Evolutionary conservation across 768 basidiomycete species (phyloP).

Genomic region (Boletus vermiculosoides): DNA sequence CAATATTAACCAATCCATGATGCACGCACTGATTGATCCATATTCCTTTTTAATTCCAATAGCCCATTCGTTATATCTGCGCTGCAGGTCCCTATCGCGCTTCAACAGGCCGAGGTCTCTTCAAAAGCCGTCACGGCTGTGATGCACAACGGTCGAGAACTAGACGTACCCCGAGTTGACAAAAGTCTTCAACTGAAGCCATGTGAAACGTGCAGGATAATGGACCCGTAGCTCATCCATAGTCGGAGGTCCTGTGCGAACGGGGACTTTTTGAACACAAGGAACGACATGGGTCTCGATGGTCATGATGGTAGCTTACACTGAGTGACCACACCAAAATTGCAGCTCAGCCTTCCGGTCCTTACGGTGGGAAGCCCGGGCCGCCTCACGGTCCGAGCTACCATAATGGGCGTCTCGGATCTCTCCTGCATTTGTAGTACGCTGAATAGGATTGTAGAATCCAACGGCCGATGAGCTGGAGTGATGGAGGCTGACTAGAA

Average conservation of each 20-base stretch:
- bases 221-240: slow-evolving; percentile 60
- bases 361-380: not conserved
- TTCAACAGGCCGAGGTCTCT: slow-evolving; percentile 82
- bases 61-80: slow-evolving; percentile 62
- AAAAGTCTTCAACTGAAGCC: slow-evolving; percentile 72
- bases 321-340: not conserved
- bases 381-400: not conserved
- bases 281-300: slow-evolving; percentile 9
- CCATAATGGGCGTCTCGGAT: not conserved
- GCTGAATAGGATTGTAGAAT: no score
- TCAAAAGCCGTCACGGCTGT: not conserved
- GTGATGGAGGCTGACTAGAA: not conserved
- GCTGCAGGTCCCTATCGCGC: slow-evolving; percentile 67
- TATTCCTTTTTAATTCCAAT: slow-evolving; percentile 53
- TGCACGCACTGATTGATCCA: slow-evolving; percentile 62
- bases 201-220: slow-evolving; percentile 77
- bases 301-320: slow-evolving; percentile 18
- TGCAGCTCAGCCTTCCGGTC: not conserved
- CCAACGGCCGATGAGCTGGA: not conserved
- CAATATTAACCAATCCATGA: not conserved
- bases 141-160: not conserved
- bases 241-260: slow-evolving; percentile 65
- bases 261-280: slow-evolving; percentile 31
- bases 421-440: not conserved
- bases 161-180: slow-evolving; percentile 68